Evolutionary conservation across 495 filamentous ascomycete genomes (phyloP).

Genomic region (Baudoinia panamericana): DNA sequence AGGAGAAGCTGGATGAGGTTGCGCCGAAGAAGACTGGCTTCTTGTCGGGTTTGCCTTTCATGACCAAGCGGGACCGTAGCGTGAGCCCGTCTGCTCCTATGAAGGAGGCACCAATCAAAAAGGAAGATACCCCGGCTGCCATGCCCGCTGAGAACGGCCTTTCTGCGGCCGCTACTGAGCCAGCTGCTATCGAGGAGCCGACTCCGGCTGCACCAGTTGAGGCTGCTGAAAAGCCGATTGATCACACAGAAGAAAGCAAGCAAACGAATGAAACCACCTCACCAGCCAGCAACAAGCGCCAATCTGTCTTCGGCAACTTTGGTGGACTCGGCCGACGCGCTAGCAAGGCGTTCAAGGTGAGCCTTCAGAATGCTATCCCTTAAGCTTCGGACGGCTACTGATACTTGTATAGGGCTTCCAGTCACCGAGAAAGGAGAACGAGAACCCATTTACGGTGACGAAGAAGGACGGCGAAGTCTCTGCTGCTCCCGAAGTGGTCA

Average conservation of each 20-base stretch:
- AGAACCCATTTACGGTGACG: slow-evolving; percentile 1
- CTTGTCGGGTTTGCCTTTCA: slow-evolving; percentile 39
- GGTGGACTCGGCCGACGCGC: slow-evolving; percentile 23
- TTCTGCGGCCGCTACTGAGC: slow-evolving; percentile 9
- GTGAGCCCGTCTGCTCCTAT: slow-evolving; percentile 16
- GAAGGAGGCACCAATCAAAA: slow-evolving; percentile 7
- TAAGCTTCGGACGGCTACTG: too few relatives aligned
- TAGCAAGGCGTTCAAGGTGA: slow-evolving; percentile 20
- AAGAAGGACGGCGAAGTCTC: not conserved
- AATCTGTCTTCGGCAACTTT: slow-evolving; percentile 32
- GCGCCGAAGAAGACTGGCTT: slow-evolving; percentile 34
- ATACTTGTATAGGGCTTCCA: too few relatives aligned
- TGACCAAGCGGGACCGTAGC: slow-evolving; percentile 24
- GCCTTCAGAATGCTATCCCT: too few relatives aligned
- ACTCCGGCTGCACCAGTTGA: slow-evolving; percentile 10
- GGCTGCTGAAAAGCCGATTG: slow-evolving; percentile 23
- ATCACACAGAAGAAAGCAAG: slow-evolving; percentile 16
- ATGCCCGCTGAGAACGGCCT: slow-evolving; percentile 1
- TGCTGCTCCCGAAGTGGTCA: slow-evolving; percentile 8
- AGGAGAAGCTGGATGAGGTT: slow-evolving; percentile 3
- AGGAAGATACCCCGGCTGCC: slow-evolving; percentile 4
- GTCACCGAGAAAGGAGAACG: slow-evolving; percentile 14
- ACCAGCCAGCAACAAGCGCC: slow-evolving; percentile 23
- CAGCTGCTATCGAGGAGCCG: slow-evolving; percentile 19
- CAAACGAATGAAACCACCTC: slow-evolving; percentile 11